A percentile compares a stretch with the other conserved stretches of the same genome.
These are phyloP conservation scores for Hirschioporus abietinus DNA, from an alignment of 768 basidiomycete genomes.

Conservation along the genomic window DNA sequence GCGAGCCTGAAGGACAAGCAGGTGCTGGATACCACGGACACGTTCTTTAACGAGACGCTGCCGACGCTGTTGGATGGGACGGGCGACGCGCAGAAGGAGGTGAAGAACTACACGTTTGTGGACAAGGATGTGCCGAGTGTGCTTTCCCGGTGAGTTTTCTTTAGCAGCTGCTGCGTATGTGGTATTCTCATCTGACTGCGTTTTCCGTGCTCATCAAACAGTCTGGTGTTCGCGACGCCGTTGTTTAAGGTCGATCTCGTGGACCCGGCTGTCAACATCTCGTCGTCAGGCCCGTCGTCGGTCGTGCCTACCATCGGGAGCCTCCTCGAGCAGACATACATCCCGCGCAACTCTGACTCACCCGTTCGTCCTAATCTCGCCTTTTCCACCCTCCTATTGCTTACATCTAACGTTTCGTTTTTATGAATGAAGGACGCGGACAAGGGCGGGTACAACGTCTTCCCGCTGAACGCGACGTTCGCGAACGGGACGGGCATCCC, in stretches of 20 bases:
- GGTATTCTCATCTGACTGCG: too few species aligned
- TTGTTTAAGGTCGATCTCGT: slow-evolving; percentile 45
- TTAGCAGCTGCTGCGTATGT: too few species aligned
- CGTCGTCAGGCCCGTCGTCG: slow-evolving; percentile 32
- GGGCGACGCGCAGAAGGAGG: slow-evolving; percentile 33
- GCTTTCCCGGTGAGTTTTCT: slow-evolving; percentile 31
- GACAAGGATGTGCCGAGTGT: slow-evolving; percentile 36
- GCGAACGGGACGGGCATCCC: slow-evolving; percentile 36
- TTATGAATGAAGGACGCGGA: slow-evolving; percentile 32
- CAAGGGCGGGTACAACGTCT: slow-evolving; percentile 25
- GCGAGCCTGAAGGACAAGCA: slow-evolving; percentile 40
- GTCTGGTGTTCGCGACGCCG: slow-evolving; percentile 46
- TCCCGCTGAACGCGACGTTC: slow-evolving; percentile 23
- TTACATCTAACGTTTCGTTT: slow-evolving; percentile 11
- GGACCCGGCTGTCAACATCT: slow-evolving; percentile 34
- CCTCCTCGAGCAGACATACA: slow-evolving; percentile 40
- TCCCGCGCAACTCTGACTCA: slow-evolving; percentile 39
- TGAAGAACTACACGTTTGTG: slow-evolving; percentile 43
- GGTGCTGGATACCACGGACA: slow-evolving; percentile 46
- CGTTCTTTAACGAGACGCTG: slow-evolving; percentile 37
- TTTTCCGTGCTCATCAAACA: slow-evolving; percentile 17
- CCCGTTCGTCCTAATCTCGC: slow-evolving; percentile 17
- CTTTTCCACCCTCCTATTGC: background rate
- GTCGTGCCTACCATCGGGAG: slow-evolving; percentile 44
- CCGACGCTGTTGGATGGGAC: slow-evolving; percentile 38